These are phyloP conservation scores for Cytospora leucostoma DNA, from an alignment of 2,329 filamentous ascomycete genomes.

Conservation along the genomic window DNA sequence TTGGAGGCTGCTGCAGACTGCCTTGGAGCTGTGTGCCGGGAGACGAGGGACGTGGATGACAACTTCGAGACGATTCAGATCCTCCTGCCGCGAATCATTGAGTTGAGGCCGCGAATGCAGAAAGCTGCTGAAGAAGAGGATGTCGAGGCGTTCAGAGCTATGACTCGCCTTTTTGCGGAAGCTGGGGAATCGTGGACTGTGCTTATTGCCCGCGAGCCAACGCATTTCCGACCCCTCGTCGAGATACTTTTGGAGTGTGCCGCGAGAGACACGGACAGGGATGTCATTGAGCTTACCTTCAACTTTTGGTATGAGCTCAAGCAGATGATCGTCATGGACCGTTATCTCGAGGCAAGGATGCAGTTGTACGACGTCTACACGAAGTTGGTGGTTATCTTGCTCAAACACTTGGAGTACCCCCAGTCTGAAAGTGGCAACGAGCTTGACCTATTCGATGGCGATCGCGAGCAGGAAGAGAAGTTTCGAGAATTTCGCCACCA, in stretches of 20 bases:
- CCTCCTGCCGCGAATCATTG: slow-evolving; percentile 79
- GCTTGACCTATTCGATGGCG: slow-evolving; percentile 88
- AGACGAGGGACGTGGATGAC: slow-evolving; percentile 93
- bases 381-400: slow-evolving; percentile 87
- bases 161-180: slow-evolving; percentile 89
- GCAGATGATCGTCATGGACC: slow-evolving; percentile 89
- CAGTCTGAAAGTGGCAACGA: slow-evolving; percentile 72
- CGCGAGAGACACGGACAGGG: slow-evolving; percentile 80
- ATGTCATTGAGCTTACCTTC: slow-evolving; percentile 92
- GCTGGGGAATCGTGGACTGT: slow-evolving; percentile 95
- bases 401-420: slow-evolving; percentile 87
- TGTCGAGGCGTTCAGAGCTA: slow-evolving; percentile 78
- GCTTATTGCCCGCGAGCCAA: slow-evolving; percentile 80
- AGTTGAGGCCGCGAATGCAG: slow-evolving; percentile 73
- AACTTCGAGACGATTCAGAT: slow-evolving; percentile 78
- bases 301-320: slow-evolving; percentile 98
- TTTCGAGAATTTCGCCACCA: slow-evolving; percentile 95
- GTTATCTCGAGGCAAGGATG: slow-evolving; percentile 79
- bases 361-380: slow-evolving; percentile 81
- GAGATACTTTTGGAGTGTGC: slow-evolving; percentile 92
- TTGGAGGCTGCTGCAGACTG: slow-evolving; percentile 91
- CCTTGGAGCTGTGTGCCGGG: slow-evolving; percentile 85
- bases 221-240: slow-evolving; percentile 80
- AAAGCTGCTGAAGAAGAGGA: slow-evolving; percentile 80
- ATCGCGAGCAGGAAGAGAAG: slow-evolving; percentile 93